phyloP scores from a whole-genome alignment of 257 asterid genomes.

The Penstemon davidsonii region DNA sequence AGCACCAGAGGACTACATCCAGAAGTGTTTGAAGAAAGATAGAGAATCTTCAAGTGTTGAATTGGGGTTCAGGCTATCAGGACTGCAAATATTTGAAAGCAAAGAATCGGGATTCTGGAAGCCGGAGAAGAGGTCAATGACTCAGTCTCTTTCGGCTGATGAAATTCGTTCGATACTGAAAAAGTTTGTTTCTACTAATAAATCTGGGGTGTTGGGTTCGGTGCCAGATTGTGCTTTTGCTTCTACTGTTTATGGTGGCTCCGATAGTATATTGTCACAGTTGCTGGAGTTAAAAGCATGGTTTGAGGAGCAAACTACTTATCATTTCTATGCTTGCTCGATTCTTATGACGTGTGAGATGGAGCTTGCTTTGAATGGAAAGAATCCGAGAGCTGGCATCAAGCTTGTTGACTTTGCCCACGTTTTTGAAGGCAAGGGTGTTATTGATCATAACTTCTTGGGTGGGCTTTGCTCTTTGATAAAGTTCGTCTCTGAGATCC shows the following conservation, averaged over 20 bases:
- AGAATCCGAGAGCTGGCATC: slow-evolving; percentile 43
- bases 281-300: slow-evolving; percentile 80
- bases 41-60: slow-evolving; percentile 54
- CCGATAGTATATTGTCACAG: slow-evolving; percentile 73
- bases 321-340: slow-evolving; percentile 60
- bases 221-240: slow-evolving; percentile 80
- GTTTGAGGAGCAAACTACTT: slow-evolving; percentile 66
- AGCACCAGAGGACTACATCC: slow-evolving; percentile 57
- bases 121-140: slow-evolving; percentile 41
- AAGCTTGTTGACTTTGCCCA: slow-evolving; percentile 69
- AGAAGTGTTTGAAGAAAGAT: slow-evolving; percentile 74
- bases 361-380: slow-evolving; percentile 43
- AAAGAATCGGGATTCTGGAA: slow-evolving; percentile 61
- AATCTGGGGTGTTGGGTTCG: slow-evolving; percentile 27
- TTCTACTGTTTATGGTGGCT: slow-evolving; percentile 75
- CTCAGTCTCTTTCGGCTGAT: slow-evolving; percentile 54
- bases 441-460: slow-evolving; percentile 46
- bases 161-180: slow-evolving; percentile 52
- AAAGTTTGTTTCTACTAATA: slow-evolving; percentile 63
- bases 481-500: slow-evolving; percentile 41
- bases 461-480: slow-evolving; percentile 44
- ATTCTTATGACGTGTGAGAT: slow-evolving; percentile 50
- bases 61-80: slow-evolving; percentile 83
- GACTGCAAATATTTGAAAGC: slow-evolving; percentile 54
- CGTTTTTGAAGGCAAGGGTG: slow-evolving; percentile 37